Conservation (phyloP, 495 filamentous ascomycete genomes). For the Penicillium daleae region DNA sequence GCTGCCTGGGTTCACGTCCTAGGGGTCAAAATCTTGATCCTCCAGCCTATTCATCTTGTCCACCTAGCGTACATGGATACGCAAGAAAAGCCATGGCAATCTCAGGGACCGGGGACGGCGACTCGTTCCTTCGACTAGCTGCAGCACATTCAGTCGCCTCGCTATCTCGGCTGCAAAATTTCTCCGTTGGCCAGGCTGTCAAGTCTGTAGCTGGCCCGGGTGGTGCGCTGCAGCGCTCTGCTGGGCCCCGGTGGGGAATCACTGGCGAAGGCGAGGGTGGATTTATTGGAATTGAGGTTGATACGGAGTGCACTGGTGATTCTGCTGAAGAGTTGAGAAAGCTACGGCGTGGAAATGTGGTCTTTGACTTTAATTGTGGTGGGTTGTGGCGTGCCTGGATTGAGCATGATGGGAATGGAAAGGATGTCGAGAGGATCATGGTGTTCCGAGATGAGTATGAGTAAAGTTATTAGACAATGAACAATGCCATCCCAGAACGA, state of each 20-base stretch:
- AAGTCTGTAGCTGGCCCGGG: slow-evolving; percentile 66
- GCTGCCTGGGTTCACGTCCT: slow-evolving; percentile 53
- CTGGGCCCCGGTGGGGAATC: slow-evolving; percentile 72
- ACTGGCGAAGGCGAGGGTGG: slow-evolving; percentile 85
- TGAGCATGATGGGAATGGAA: slow-evolving; percentile 68
- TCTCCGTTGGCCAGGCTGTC: slow-evolving; percentile 53
- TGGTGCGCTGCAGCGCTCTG: slow-evolving; percentile 77
- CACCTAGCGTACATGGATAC: background rate
- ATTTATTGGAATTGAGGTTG: slow-evolving; percentile 81
- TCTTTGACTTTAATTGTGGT: slow-evolving; percentile 82
- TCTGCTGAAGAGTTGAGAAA: slow-evolving; percentile 23
- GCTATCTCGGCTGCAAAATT: slow-evolving; percentile 64
- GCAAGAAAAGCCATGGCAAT: slow-evolving; percentile 62
- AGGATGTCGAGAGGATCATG: slow-evolving; percentile 56
- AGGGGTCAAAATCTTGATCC: background rate
- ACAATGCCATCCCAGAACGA: too few relatives aligned
- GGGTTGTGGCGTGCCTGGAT: slow-evolving; percentile 89
- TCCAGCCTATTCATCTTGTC: slow-evolving; percentile 14
- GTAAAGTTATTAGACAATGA: slow-evolving; percentile 4
- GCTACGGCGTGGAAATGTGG: slow-evolving; percentile 52
- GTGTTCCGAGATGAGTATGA: slow-evolving; percentile 60
- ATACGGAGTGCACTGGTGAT: slow-evolving; percentile 33
- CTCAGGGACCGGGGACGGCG: slow-evolving; percentile 88
- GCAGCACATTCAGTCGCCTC: slow-evolving; percentile 74
- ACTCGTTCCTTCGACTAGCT: slow-evolving; percentile 78